phyloP scores from a whole-genome alignment of 495 filamentous ascomycete species.

The Pyrenula massariospora region DNA sequence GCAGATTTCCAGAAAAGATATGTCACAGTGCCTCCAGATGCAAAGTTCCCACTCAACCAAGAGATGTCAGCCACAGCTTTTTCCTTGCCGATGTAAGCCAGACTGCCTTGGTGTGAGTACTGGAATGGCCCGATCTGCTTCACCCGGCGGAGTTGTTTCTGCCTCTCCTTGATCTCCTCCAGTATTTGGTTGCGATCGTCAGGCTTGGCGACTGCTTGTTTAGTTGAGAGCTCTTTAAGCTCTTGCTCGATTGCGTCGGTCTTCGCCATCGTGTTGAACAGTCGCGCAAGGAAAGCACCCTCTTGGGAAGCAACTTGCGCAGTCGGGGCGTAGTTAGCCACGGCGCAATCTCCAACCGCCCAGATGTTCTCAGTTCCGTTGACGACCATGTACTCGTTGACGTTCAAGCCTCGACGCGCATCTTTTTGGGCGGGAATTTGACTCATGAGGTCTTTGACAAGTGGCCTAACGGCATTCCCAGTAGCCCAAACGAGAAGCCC shows the following conservation, averaged over 20 bases:
- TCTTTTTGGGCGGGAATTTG: constrained; percentile 91
- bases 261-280: constrained; percentile 97
- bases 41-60: constrained; percentile 95
- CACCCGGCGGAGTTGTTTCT: constrained; percentile 75
- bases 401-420: constrained; percentile 85
- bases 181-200: constrained; percentile 45
- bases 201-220: constrained; percentile 50
- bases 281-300: constrained; percentile 84
- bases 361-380: constrained; percentile 95
- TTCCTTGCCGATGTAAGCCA: constrained; percentile 98
- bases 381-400: constrained; percentile 97
- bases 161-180: constrained; percentile 66
- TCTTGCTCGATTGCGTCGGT: constrained; percentile 68
- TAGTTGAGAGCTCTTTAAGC: constrained; percentile 47
- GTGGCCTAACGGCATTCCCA: constrained; percentile 81
- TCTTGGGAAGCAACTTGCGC: constrained; percentile 95
- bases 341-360: constrained; percentile 81
- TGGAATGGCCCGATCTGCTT: constrained; percentile 95
- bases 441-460: constrained; percentile 81
- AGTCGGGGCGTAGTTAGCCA: constrained; percentile 94
- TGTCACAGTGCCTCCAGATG: constrained; percentile 68
- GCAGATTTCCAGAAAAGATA: constrained; percentile 95
- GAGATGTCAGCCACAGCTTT: constrained; percentile 95
- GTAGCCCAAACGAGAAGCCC: constrained; percentile 97
- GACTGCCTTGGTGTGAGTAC: constrained; percentile 90